phyloP scores from a whole-genome alignment of 768 basidiomycete genomes.

The Podaxis sp. region DNA sequence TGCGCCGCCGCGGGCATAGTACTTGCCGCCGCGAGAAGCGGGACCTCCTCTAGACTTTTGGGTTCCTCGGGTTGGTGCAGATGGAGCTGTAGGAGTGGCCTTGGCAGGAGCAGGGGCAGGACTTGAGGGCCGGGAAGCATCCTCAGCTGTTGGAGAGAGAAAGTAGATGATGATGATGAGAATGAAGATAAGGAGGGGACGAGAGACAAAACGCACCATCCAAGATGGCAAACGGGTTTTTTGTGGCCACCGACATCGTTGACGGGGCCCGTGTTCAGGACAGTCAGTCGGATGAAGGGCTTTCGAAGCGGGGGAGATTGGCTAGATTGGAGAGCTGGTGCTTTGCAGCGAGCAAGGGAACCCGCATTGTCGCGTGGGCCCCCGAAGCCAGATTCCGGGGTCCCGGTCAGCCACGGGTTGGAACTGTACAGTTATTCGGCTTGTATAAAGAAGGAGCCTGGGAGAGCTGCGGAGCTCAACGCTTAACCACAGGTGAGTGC shows the following conservation, averaged over 20 bases:
- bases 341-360: not conserved
- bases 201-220: constrained; percentile 51
- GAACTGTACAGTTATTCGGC: constrained; percentile 46
- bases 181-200: constrained; percentile 17
- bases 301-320: constrained; percentile 12
- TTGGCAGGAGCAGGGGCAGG: constrained; percentile 29
- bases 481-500: constrained; percentile 64
- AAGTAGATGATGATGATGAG: constrained; percentile 19
- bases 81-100: constrained; percentile 16
- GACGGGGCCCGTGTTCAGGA: constrained; percentile 55
- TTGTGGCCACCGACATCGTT: constrained; percentile 88
- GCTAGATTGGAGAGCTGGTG: not conserved
- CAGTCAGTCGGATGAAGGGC: constrained; percentile 15
- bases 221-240: constrained; percentile 83
- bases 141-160: constrained; percentile 35
- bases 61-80: constrained; percentile 35
- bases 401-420: constrained; percentile 41
- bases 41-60: constrained; percentile 56
- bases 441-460: constrained; percentile 14
- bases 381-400: constrained; percentile 34
- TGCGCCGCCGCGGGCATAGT: constrained; percentile 56
- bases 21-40: constrained; percentile 62
- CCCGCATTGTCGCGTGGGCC: constrained; percentile 9
- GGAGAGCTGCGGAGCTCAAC: constrained; percentile 31
- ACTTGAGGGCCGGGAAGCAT: constrained; percentile 41